phyloP scores from a whole-genome alignment of 371 early-diverging fungal genomes.

The Lichtheimia ornata region DNA sequence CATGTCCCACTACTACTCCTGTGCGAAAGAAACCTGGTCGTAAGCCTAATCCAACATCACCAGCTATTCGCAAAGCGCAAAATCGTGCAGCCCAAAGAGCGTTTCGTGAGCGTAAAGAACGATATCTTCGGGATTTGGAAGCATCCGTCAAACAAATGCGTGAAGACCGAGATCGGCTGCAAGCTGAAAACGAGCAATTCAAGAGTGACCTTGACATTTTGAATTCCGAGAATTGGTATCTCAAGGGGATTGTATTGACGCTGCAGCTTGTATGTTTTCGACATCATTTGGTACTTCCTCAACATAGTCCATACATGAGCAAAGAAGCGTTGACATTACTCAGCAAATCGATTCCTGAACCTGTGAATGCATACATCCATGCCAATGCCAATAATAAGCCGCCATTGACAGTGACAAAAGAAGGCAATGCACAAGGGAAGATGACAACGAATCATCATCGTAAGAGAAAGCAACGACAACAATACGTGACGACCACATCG shows the following conservation, averaged over 20 bases:
- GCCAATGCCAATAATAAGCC: constrained; percentile 43
- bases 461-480: constrained; percentile 14
- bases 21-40: constrained; percentile 78
- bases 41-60: constrained; percentile 74
- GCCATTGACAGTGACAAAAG: constrained; percentile 9
- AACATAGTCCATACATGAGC: constrained; percentile 42
- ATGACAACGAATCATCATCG: too few species aligned
- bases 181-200: constrained; percentile 54
- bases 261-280: constrained; percentile 52
- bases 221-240: constrained; percentile 62
- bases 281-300: constrained; percentile 41
- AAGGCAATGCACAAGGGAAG: too few species aligned
- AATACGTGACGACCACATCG: constrained; percentile 28
- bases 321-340: constrained; percentile 33
- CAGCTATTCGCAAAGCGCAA: constrained; percentile 75
- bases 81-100: constrained; percentile 83
- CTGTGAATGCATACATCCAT: constrained; percentile 36
- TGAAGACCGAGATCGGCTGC: constrained; percentile 49
- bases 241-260: constrained; percentile 54
- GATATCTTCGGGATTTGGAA: constrained; percentile 70
- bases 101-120: constrained; percentile 78
- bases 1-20: too few species aligned
- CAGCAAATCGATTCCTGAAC: constrained; percentile 36
- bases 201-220: constrained; percentile 53
- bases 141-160: constrained; percentile 61